Evolutionary conservation across 1,284 basidiomycete species (phyloP), one percentile per base, ranked within the genome.

Genomic region (Apiotrichum veenhuisii): DNA sequence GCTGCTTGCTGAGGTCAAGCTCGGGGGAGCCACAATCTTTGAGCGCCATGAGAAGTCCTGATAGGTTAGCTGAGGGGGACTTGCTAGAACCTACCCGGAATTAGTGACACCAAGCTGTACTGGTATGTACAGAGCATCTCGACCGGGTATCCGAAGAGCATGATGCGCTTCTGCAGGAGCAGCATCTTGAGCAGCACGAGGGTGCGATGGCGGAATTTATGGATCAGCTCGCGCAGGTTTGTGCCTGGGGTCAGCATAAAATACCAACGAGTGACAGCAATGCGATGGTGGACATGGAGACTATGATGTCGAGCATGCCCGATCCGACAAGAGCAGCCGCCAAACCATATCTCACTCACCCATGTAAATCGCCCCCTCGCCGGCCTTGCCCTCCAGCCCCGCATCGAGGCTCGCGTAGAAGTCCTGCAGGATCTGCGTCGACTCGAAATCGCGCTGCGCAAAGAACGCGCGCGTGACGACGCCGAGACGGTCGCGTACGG

Each of bases 61-160:
- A 3, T n/a, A 8, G 25, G 38, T 52, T 5, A 46, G 30, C 38
- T 11, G 11, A 15, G 12, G 7, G 2, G 4, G 9, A 25, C 9
- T 15, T 23, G 11, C n/a, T 11, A 5, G 9, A 12, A 70, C 81
- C 47, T 63, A 86, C 87, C 88, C 37, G 90, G 89, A 61, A 91
- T 81, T 15, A 92, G 80, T 0, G 90, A 90, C 50, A 91, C 69
- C n/a, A 98, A 82, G 1, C 91, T 95, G 75, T 99, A 99, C 75
- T 99, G 96, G 69, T 92, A 96, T 26, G 93, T 97, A 78, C 95
- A 98, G 33, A 99, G 80, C 57, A 87, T 85, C 76, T 99, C 96
- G 0, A 98, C 95, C 0, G 95, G 95, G 70, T 97, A 93, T 10
- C 95, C 95, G 67, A 86, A 96, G 73, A 98, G 93, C 87, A 98